phyloP scores from a whole-genome alignment of 352 stramenopile species.

The Globisporangium paddicum region DNA sequence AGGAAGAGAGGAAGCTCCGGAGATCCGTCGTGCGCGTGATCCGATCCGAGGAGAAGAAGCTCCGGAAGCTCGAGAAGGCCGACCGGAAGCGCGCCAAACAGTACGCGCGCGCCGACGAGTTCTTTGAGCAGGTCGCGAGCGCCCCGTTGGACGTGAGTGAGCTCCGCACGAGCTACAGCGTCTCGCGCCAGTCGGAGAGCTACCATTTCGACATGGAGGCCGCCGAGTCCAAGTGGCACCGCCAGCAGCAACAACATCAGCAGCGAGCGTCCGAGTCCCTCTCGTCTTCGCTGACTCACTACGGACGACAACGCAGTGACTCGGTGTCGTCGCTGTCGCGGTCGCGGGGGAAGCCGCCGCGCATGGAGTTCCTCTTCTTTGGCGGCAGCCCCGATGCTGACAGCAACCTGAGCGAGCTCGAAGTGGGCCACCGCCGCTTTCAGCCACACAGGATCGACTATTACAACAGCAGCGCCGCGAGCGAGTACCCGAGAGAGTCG shows the following conservation, averaged over 20 bases:
- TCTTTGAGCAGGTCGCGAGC: constrained; percentile 12
- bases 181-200: constrained; percentile 1
- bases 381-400: constrained; percentile 31
- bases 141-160: neutral
- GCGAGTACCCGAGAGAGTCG: constrained; percentile 6
- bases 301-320: neutral
- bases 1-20: constrained; percentile 26
- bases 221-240: constrained; percentile 2
- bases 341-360: constrained; percentile 10
- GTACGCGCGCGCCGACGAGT: constrained; percentile 13
- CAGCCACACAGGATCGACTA: constrained; percentile 8
- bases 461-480: neutral
- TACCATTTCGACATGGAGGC: constrained; percentile 11
- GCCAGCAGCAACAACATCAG: no score
- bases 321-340: neutral
- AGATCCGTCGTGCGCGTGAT: constrained; percentile 24
- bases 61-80: constrained; percentile 27
- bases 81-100: constrained; percentile 12
- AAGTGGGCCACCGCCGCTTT: constrained; percentile 20
- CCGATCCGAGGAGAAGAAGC: constrained; percentile 29
- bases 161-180: neutral
- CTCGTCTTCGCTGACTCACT: neutral
- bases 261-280: constrained; percentile 3
- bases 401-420: constrained; percentile 28
- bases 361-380: constrained; percentile 63